Base-by-base conservation (phyloP, 345 rosid species). In the Sisymbrium irio region DNA sequence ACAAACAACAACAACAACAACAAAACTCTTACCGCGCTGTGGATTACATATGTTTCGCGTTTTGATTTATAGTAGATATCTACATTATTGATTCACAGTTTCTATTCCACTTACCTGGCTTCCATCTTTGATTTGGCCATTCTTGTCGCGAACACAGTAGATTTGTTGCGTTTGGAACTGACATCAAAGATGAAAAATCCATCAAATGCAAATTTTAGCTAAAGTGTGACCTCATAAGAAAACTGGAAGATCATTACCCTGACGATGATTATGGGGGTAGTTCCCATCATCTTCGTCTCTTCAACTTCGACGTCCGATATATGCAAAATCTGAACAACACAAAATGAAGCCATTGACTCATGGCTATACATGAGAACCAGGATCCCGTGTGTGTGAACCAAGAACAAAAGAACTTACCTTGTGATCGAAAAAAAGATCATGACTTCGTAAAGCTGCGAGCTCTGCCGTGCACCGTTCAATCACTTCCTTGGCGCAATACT, bases 231-330 rank as follows among this genome's bases (percentile, higher is more conserved):
- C 30, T 54, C 65, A 33, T 5, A 64, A 25, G 17, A 19, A 63
- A 46, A 32, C 53, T 32, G 46, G 59, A 17, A 49, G 54, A 75
- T 67, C 51, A 78, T 35, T 87, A 92, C 99, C 68, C 82, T 85
- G 5, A 96, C 85, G 20, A 90, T 77, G 67, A 96, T 92, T 66
- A 84, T 63, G 0, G 99, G 99, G 8, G 87, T 80, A 50, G 73
- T 84, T 80, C 96, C 99, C 97, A 96, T 85, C 96, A 92, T 90
- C 85, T 90, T 96, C 55, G 85, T 90, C 73, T 96, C 97, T 73
- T 82, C 76, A 30, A 96, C 88, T 65, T 92, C 96, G 54, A 92
- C 91, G 0, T 90, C 99, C 27, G 97, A 92, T 73, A 90, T 69
- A 78, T 92, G 98, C 50, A 96, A 86, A 83, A 92, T 85, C 99